Base-by-base conservation (phyloP, 2,329 filamentous ascomycete species). In the Fusarium setosum region DNA sequence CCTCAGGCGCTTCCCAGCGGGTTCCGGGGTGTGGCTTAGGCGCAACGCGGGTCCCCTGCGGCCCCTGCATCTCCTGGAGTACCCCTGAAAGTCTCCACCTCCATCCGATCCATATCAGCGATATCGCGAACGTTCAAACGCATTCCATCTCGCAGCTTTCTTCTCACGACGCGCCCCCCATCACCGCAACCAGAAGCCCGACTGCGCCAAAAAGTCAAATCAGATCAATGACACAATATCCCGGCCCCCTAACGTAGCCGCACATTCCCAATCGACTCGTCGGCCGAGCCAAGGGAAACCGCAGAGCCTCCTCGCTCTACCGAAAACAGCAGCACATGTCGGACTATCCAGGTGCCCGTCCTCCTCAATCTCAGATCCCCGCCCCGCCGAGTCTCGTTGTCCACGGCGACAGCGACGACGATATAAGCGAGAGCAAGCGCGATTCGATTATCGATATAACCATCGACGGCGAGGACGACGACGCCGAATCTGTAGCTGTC, bases 301-400 rank as follows among this genome's bases (percentile, higher is more conserved):
- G 65, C 26, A 29, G 26, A 29, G 26, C 26, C 26, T n/a, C n/a
- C n/a, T 42, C 50, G 54, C 31, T 29, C 44, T 47, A 23, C 61
- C 57, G 56, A 52, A 67, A 67, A 24, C 64, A 67, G 64, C 47
- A 59, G 41, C 65, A 68, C 58, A 68, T 68, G 65, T 68, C 61
- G 59, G 57, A 56, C 49, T 51, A 66, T 71, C 65, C 55, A 59
- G 60, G 63, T 69, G 53, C 56, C 62, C 59, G 61, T 59, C 53
- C 67, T 56, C 38, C 50, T 50, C 57, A 57, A 48, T 49, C 38
- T 59, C 63, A 61, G 50, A 65, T 67, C 52, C 55, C 62, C 64
- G 59, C 61, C 59, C 71, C 71, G 48, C 70, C 71, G 55, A 72
- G 69, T 65, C 56, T 73, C 53, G 63, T 73, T 35, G 57, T 72